A percentile compares a stretch with the other conserved stretches of the same genome.
Conservation (phyloP, 331 rosid genomes). For the Acacia pycnantha region DNA sequence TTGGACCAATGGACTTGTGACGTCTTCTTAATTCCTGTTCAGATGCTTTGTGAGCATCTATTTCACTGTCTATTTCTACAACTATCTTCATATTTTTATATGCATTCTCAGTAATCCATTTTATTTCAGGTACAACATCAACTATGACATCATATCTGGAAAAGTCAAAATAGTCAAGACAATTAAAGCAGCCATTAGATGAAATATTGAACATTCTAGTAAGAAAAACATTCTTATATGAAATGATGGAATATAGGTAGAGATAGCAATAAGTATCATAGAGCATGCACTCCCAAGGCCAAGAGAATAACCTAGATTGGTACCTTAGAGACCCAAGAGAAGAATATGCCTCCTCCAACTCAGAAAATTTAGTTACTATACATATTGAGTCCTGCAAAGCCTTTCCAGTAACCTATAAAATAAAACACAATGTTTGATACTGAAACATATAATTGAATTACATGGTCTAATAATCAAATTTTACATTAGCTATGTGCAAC, state of each 20-base stretch:
- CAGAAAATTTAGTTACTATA: constrained; percentile 73
- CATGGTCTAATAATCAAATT: background rate
- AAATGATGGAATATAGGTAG: constrained; percentile 9
- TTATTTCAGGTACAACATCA: constrained; percentile 86
- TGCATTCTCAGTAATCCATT: constrained; percentile 79
- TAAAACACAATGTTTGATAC: constrained; percentile 14
- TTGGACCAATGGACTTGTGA: constrained; percentile 65
- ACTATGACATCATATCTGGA: constrained; percentile 83
- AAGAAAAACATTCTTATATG: constrained; percentile 9
- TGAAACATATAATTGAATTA: constrained; percentile 11
- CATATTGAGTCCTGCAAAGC: constrained; percentile 82
- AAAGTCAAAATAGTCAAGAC: constrained; percentile 34
- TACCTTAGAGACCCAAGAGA: constrained; percentile 76
- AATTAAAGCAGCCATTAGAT: constrained; percentile 21
- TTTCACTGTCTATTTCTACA: constrained; percentile 80
- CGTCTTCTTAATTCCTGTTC: constrained; percentile 79
- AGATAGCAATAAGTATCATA: background rate
- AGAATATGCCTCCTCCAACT: constrained; percentile 74
- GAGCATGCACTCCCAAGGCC: constrained; percentile 14
- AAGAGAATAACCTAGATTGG: constrained; percentile 11
- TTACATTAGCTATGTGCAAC: background rate
- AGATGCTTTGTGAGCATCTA: constrained; percentile 62
- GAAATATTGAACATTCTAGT: constrained; percentile 12
- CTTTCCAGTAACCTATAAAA: constrained; percentile 67
- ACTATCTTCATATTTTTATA: constrained; percentile 83